These are phyloP conservation scores for Cutaneotrichosporon spelunceum DNA, from an alignment of 1,284 basidiomycete species.

Conservation along the genomic window DNA sequence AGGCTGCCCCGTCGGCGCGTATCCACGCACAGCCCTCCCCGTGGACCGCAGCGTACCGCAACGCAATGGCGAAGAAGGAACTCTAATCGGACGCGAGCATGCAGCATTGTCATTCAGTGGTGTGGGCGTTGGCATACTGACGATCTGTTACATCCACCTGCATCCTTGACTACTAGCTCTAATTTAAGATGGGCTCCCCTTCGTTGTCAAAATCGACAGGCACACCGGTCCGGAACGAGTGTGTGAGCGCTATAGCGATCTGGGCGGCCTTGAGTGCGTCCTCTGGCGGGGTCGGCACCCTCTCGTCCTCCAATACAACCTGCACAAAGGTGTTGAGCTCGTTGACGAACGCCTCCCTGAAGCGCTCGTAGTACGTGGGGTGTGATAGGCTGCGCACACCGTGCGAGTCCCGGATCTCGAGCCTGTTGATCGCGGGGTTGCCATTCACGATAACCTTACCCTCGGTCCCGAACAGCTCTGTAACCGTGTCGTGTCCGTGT, in stretches of 20 bases:
- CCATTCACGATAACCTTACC: slow-evolving; percentile 34
- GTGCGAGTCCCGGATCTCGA: slow-evolving; percentile 33
- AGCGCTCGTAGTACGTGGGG: slow-evolving; percentile 28
- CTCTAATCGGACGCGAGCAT: slow-evolving; percentile 3
- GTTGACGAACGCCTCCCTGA: slow-evolving; percentile 37
- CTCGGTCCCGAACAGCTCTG: slow-evolving; percentile 35
- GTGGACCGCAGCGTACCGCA: slow-evolving; percentile 8
- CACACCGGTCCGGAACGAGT: slow-evolving; percentile 26
- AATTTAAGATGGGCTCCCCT: slow-evolving; percentile 28
- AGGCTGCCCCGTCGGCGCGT: neutral
- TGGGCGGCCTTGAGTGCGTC: slow-evolving; percentile 35
- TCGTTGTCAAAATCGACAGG: slow-evolving; percentile 33
- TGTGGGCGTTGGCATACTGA: neutral
- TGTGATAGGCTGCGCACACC: slow-evolving; percentile 33
- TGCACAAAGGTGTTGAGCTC: slow-evolving; percentile 28
- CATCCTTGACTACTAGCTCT: slow-evolving; percentile 10
- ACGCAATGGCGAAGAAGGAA: slow-evolving; percentile 6
- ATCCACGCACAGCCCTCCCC: slow-evolving; percentile 4
- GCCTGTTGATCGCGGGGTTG: slow-evolving; percentile 30
- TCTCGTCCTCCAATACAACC: slow-evolving; percentile 21
- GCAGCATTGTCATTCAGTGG: slow-evolving; percentile 5
- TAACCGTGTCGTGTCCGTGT: slow-evolving; percentile 34
- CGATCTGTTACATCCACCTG: slow-evolving; percentile 8
- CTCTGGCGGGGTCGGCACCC: slow-evolving; percentile 23
- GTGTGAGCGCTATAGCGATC: slow-evolving; percentile 34